These are phyloP conservation scores for Gigaspora rosea DNA, from an alignment of 192 early-diverging fungal species.

Conservation along the genomic window DNA sequence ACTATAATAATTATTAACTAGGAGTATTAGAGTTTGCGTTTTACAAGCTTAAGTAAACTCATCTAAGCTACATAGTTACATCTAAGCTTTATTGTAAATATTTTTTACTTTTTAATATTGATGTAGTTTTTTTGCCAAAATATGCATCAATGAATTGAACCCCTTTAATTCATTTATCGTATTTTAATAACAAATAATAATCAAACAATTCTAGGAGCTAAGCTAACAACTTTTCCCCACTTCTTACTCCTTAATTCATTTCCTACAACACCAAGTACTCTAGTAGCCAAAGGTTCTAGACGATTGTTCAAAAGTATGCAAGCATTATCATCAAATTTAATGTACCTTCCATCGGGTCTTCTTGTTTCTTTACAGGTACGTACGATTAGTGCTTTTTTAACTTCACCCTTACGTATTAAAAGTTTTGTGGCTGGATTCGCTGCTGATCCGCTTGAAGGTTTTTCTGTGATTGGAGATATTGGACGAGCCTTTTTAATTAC, in stretches of 20 bases:
- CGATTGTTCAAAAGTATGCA: slow-evolving; percentile 93
- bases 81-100: too few species aligned
- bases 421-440: slow-evolving; percentile 20
- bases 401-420: slow-evolving; percentile 87
- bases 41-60: too few species aligned
- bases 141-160: too few species aligned
- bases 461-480: background rate
- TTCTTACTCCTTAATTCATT: slow-evolving; percentile 90
- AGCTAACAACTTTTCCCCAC: slow-evolving; percentile 92
- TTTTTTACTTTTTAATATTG: too few species aligned
- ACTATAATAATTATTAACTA: too few species aligned
- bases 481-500: slow-evolving; percentile 20
- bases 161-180: too few species aligned
- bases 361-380: slow-evolving; percentile 86
- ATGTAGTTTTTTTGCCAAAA: too few species aligned
- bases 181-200: background rate
- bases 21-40: too few species aligned
- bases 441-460: background rate
- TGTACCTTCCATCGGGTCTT: slow-evolving; percentile 87
- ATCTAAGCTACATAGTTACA: too few species aligned
- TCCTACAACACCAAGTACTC: slow-evolving; percentile 88
- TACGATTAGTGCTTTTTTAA: slow-evolving; percentile 87
- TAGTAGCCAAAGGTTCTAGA: slow-evolving; percentile 91
- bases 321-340: slow-evolving; percentile 97
- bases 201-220: slow-evolving; percentile 90